A percentile compares a stretch with the other conserved stretches of the same genome.
These are phyloP conservation scores for Fusarium kyushuense DNA, from an alignment of 2,329 filamentous ascomycete genomes.

Conservation along the genomic window DNA sequence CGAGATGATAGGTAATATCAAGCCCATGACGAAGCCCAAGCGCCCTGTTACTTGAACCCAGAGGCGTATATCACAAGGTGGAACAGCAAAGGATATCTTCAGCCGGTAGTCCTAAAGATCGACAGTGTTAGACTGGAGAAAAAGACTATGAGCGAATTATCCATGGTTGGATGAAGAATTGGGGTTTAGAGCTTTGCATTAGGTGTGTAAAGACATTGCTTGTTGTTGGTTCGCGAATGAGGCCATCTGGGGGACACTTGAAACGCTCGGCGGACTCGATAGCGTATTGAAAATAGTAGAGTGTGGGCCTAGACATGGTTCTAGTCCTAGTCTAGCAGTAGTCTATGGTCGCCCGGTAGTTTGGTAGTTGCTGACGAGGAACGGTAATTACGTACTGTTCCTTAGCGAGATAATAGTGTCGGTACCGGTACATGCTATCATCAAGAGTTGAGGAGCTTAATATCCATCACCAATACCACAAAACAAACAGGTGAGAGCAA, in stretches of 20 bases:
- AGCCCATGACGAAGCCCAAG: conserved; percentile 5
- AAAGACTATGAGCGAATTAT: conserved; percentile 14
- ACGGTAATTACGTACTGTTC: conserved; percentile 11
- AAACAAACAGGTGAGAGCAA: background rate
- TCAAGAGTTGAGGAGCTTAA: conserved; percentile 4
- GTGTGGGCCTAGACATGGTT: background rate
- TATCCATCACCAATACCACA: conserved; percentile 10
- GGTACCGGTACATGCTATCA: conserved; percentile 1
- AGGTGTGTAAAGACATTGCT: conserved; percentile 21
- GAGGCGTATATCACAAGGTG: conserved; percentile 16
- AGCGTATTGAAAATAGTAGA: conserved; percentile 17
- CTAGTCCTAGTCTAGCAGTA: background rate
- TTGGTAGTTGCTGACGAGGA: conserved; percentile 16
- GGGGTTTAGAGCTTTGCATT: conserved; percentile 6
- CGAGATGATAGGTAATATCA: conserved; percentile 25
- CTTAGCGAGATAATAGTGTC: conserved; percentile 5
- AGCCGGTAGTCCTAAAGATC: conserved; percentile 2
- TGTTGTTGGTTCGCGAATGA: conserved; percentile 7
- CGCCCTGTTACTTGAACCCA: background rate
- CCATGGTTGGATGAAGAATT: background rate
- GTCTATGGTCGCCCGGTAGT: conserved; percentile 14
- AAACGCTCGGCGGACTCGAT: conserved; percentile 42
- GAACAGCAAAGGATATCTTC: conserved; percentile 30
- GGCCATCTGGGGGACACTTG: conserved; percentile 34
- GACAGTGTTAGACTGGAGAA: background rate